Evolutionary conservation across 73 alveolate species (phyloP).

Genomic region (Symbiodinium natans): DNA sequence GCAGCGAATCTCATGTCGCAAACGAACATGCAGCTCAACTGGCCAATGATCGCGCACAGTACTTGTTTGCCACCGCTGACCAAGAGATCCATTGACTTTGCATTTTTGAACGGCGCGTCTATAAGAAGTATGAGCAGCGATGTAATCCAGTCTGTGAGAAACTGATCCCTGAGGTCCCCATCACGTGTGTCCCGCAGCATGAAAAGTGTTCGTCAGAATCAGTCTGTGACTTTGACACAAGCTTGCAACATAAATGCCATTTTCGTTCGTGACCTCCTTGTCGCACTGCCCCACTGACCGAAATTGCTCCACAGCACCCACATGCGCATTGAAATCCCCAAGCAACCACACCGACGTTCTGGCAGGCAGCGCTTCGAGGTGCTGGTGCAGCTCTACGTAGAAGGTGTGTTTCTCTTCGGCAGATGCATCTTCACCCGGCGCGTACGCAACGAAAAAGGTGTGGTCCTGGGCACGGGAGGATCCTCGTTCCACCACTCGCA

Average conservation of each 20-base stretch:
- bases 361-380: background rate
- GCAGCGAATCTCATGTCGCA: background rate
- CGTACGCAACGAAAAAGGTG: conserved; percentile 30
- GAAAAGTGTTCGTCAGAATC: background rate
- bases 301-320: background rate
- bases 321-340: conserved; percentile 4
- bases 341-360: conserved; percentile 1
- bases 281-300: background rate
- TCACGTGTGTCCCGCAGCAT: background rate
- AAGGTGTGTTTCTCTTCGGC: background rate
- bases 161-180: background rate
- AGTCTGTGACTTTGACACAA: background rate
- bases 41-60: conserved; percentile 39
- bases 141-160: conserved; percentile 9
- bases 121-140: background rate
- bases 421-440: conserved; percentile 22
- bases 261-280: background rate
- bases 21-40: background rate
- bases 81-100: background rate
- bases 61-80: conserved; percentile 10
- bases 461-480: background rate
- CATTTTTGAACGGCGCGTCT: background rate
- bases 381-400: background rate
- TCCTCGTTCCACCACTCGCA: conserved; percentile 27
- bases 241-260: background rate